Base-by-base conservation (phyloP, 306 rosid genomes). In the Cucumis hystrix region DNA sequence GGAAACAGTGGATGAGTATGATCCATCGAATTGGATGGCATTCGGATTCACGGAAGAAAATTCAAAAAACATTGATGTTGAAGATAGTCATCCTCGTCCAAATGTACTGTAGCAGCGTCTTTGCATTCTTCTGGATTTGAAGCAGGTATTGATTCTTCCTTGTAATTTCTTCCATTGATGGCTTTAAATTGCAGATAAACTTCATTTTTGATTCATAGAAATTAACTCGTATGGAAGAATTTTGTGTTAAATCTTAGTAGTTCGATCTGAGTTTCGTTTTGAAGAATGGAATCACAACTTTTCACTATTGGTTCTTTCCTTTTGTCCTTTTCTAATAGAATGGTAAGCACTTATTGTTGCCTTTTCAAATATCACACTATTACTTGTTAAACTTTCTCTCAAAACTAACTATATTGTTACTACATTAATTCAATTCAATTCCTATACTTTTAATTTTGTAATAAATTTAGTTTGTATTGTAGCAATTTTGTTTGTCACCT, bases 1-100 rank as follows among this genome's bases (percentile, higher is more conserved):
- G 4, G 25, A 20, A 41, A 45, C 58, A 70, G 57, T 70, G n/a
- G 75, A 70, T 13, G 54, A 70, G 2, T 21, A 70, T 23, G 75
- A 49, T 7, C 39, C 75, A 7, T 70, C 23, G 75, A 58, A 70
- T 70, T 70, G 75, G 75, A 65, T 37, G 72, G 9, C 23, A 3
- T 65, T 65, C 4, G 72, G 43, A 14, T 45, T 45, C 5, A 7
- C 7, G 2, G 58, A 47, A 10, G 58, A 58, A 70, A 45, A 70
- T 11, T 45, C 40, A 70, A 8, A 70, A 21, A 33, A 45, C 15
- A 10, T 45, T 70, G 58, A 70, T 70, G 17, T 70, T 25, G 75
- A 70, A 70, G 75, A 70, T 45, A 70, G 75, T 23, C 75, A 70
- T 70, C 57, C 57, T 41, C 57, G 7, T 37, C 71, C 71, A 18